Conservation (phyloP, 2,329 filamentous ascomycete species). For the Hyphodiscus sp. region DNA sequence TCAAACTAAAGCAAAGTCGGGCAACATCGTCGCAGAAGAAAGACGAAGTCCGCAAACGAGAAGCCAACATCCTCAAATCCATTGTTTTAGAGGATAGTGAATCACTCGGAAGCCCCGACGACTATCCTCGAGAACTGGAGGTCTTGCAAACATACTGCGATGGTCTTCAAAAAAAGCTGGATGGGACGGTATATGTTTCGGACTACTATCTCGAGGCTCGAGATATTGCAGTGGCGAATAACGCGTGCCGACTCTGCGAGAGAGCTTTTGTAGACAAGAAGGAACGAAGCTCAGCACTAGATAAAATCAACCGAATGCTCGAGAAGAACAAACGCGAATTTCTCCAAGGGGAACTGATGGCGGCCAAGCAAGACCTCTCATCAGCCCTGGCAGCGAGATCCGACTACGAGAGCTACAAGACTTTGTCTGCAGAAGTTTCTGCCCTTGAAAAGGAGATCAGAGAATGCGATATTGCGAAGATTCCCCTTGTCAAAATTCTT, state of each 20-base stretch:
- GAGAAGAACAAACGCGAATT: constrained; percentile 57
- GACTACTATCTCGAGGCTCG: constrained; percentile 67
- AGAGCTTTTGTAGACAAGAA: constrained; percentile 57
- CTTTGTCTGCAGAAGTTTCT: constrained; percentile 66
- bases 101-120: constrained; percentile 40
- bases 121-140: constrained; percentile 46
- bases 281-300: constrained; percentile 57
- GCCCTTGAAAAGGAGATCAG: constrained; percentile 57
- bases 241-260: constrained; percentile 71
- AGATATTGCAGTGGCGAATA: constrained; percentile 57
- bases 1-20: constrained; percentile 58
- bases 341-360: constrained; percentile 54
- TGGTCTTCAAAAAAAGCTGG: constrained; percentile 54
- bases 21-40: constrained; percentile 59
- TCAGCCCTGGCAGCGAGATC: constrained; percentile 56
- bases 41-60: constrained; percentile 54
- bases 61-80: constrained; percentile 47
- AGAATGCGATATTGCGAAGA: constrained; percentile 54
- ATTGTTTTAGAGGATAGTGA: constrained; percentile 38
- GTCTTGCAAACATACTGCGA: constrained; percentile 45
- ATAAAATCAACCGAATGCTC: constrained; percentile 59
- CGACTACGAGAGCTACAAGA: constrained; percentile 68
- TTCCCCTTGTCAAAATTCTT: constrained; percentile 51
- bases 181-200: constrained; percentile 61
- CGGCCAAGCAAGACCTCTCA: constrained; percentile 44